Evolutionary conservation across 2,329 filamentous ascomycete genomes (phyloP), one percentile per base, ranked within the genome.

Genomic region (Botryosphaeria dothidea): DNA sequence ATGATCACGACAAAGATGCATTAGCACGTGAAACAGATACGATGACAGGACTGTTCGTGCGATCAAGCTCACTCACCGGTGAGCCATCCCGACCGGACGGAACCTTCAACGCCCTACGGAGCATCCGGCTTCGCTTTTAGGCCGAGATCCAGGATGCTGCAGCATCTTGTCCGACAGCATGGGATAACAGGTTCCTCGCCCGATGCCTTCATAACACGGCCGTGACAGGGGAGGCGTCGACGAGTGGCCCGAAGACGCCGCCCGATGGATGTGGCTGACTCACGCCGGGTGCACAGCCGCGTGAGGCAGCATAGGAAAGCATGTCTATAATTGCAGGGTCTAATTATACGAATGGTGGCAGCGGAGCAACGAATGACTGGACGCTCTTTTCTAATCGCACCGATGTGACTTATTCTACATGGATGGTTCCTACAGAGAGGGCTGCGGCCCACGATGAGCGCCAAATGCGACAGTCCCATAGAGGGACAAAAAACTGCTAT

Each of bases 111-210:
- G 23, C 56, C 13, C 25, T 13, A 31, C 41, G 56, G 41, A 46
- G 56, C 41, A 60, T 46, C 56, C 56, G 56, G 56, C 56, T 60
- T 46, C 56, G 27, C 56, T 46, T 45, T 60, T 60, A 46, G 56
- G 56, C 56, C 56, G 23, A 46, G 56, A 60, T 23, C 41, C 25
- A 46, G 38, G 56, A 46, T 60, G 56, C 41, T 46, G 25, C 56
- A 34, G 38, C 38, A 60, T 60, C 38, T 34, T 23, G 52, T 43
- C 25, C 4, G 34, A 27, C 52, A 13, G 46, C 4, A 8, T 11
- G 21, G 38, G 38, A 31, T 9, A 21, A 6, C 38, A 31, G 9
- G 23, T 15, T 23, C 38, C 17, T 46, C 38, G 19, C n/a, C 21
- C 19, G 56, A 36, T 19, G 34, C n/a, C 25, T 17, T 43, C 17